phyloP scores from a whole-genome alignment of 805 yeast genomes.

The Citeromyces matritensis region DNA sequence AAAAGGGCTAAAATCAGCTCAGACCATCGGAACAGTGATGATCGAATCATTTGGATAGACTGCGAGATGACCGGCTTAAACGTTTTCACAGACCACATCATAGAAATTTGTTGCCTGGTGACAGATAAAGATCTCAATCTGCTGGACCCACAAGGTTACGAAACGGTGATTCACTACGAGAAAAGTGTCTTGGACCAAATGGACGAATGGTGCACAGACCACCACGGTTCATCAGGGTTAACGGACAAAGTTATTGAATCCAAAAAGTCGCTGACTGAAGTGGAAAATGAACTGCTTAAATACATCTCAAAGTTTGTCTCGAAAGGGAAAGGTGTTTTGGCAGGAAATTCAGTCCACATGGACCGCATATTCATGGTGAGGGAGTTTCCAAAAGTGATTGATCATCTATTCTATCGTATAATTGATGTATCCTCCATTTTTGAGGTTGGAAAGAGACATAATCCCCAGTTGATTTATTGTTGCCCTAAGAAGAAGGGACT shows the following conservation, averaged over 20 bases:
- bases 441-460: conserved; percentile 72
- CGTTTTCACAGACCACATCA: conserved; percentile 64
- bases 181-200: conserved; percentile 46
- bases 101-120: conserved; percentile 82
- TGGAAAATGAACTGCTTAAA: conserved; percentile 45
- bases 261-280: conserved; percentile 36
- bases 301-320: conserved; percentile 46
- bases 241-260: conserved; percentile 53
- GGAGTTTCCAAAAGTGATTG: conserved; percentile 69
- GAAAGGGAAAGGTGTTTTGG: conserved; percentile 50
- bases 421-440: conserved; percentile 81
- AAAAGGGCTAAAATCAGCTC: too few relatives aligned
- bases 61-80: conserved; percentile 98
- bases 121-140: conserved; percentile 73
- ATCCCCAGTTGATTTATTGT: conserved; percentile 38
- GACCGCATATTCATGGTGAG: conserved; percentile 73
- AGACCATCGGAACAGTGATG: neutral
- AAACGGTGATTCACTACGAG: conserved; percentile 64
- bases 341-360: conserved; percentile 89
- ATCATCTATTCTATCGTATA: conserved; percentile 53
- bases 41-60: conserved; percentile 79
- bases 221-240: conserved; percentile 70
- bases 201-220: conserved; percentile 81
- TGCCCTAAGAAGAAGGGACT: conserved; percentile 50
- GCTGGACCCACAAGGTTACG: conserved; percentile 55